Conservation (phyloP, 192 early-diverging fungal species). For the Entomortierella beljakovae region DNA sequence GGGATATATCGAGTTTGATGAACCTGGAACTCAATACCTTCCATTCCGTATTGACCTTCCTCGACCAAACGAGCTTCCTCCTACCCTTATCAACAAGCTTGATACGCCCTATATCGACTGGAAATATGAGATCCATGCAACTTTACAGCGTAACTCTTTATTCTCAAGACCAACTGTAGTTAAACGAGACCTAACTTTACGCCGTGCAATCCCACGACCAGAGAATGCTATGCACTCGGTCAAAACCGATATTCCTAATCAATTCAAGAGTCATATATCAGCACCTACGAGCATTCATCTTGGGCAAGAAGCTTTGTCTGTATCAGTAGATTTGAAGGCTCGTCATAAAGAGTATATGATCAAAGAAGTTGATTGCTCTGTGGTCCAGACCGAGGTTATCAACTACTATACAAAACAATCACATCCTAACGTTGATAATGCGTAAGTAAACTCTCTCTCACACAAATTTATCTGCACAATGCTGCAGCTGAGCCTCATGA, state of each 20-base stretch:
- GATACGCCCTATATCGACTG: constrained; percentile 49
- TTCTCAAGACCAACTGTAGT: constrained; percentile 8
- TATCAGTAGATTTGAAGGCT: constrained; percentile 33
- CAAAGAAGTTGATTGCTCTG: constrained; percentile 35
- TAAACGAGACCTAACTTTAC: constrained; percentile 36
- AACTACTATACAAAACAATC: constrained; percentile 16
- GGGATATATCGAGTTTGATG: constrained; percentile 10
- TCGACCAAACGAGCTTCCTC: constrained; percentile 19
- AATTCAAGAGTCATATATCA: constrained; percentile 34
- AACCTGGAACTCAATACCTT: constrained; percentile 27
- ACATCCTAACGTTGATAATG: constrained; percentile 37
- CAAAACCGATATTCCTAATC: constrained; percentile 21
- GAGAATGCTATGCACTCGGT: neutral
- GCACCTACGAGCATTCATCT: constrained; percentile 15
- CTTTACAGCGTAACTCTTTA: constrained; percentile 28
- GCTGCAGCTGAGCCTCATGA: constrained; percentile 2
- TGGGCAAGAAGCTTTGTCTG: constrained; percentile 9
- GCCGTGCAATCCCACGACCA: constrained; percentile 8
- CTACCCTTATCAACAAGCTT: constrained; percentile 42
- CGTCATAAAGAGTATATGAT: constrained; percentile 37
- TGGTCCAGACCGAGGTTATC: constrained; percentile 46
- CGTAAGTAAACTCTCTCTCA: constrained; percentile 27
- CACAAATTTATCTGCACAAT: neutral
- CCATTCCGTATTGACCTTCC: constrained; percentile 48
- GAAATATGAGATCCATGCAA: constrained; percentile 50